Base-by-base conservation (phyloP, 805 yeast genomes). In the Yueomyces sp. region DNA sequence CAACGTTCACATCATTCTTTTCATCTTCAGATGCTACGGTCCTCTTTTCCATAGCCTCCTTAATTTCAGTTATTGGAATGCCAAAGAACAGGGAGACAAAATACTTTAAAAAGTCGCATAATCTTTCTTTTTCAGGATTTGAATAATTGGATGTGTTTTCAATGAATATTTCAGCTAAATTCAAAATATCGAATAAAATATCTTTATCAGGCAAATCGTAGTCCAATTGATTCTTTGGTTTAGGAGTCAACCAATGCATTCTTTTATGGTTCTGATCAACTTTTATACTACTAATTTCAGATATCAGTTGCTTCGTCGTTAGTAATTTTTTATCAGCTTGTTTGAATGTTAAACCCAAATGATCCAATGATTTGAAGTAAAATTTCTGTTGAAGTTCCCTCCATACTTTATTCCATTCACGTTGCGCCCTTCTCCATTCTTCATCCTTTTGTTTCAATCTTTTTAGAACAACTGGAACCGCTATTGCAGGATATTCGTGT, bases 361-460 rank as follows among this genome's bases (percentile, higher is more conserved):
- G 98, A 60, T 92, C 99, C 51, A 92, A 70, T 2, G 96, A 85
- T 63, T 92, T 92, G 68, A 79, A 85, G 61, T 84, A 88, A 0
- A 87, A 95, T 55, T 86, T 88, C 57, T 88, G 95, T 63, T 92
- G 98, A 65, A 94, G 79, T 64, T 90, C 97, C 58, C 99, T 79
- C 99, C 99, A 92, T 11, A 87, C 94, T 60, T 90, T 90, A 65
- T 90, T 90, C 97, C 98, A 92, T 61, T 92, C 97, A 54, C 97
- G 77, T 56, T 90, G 98, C 2, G 96, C 88, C 49, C 96, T 77
- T 63, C 86, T 84, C 99, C 99, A 92, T 64, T 92, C 98, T 64
- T 92, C 97, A 60, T 92, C 97, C 64, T 92, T 92, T 64, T 92
- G 97, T 64, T 92, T 92, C 59, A 92, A 74, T 57, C 99, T 77